Base-by-base conservation (phyloP, 2,329 filamentous ascomycete genomes). In the Nothomitra cinnamomea region DNA sequence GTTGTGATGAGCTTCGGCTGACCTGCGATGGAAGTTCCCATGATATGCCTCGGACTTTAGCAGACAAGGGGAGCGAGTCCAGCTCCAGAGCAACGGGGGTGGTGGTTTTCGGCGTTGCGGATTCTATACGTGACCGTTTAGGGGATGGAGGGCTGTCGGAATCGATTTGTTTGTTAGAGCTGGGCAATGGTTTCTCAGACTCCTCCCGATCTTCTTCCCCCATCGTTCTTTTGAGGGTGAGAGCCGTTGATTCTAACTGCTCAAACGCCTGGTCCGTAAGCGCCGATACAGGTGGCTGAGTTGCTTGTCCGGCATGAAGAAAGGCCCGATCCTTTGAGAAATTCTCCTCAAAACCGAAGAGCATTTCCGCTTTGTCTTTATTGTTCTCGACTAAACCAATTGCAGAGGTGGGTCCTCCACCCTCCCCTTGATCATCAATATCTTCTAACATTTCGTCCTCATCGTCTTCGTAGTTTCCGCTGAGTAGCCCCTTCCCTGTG, bases 401-500 rank as follows among this genome's bases (percentile, higher is more conserved):
- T 13, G 17, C 21, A 47, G 15, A 13, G 8, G 2, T 21, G 21
- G 8, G 10, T 10, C 24, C 19, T 24, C 3, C 5, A 43, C 56
- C 56, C 12, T n/a, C 32, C 8, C 56, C 57, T 4, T 56, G 54
- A 8, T 56, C 54, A 12, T 56, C 56, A 1, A 43, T 19, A 5
- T 55, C 36, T 21, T 53, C 63, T 5, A 15, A 28, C 19, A 21
- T 52, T 17, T 59, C 61, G 4, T 60, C 60, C 15, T 63, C 60
- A 28, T 56, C 56, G 1, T 56, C 51, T 40, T 58, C 60, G n/a
- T 54, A 56, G 15, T 57, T 57, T 17, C 51, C 50, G 0, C 15
- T 7, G 21, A 32, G 17, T 12, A n/a, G n/a, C 10, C 55, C 49
- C 15, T 57, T 56, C 21, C 57, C 45, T 49, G 13, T 60, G 17